Evolutionary conservation across 495 filamentous ascomycete species (phyloP).

Genomic region (Niebla homalea): DNA sequence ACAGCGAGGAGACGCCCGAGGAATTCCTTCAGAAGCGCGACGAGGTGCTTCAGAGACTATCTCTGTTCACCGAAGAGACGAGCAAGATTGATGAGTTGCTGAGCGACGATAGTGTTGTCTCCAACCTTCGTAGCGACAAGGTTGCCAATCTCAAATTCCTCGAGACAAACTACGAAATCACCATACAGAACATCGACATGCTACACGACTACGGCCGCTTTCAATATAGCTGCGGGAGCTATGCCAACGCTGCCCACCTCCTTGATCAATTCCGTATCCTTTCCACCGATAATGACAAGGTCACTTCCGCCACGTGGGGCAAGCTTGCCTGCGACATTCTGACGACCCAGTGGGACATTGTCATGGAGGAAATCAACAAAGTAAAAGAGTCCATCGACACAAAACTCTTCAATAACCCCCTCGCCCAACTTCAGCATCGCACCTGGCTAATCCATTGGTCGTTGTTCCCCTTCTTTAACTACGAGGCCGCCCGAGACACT

Average conservation of each 20-base stretch:
- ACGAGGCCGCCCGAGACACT: constrained; percentile 77
- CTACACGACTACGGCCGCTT: constrained; percentile 91
- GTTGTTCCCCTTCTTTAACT: constrained; percentile 97
- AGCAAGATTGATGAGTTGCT: constrained; percentile 73
- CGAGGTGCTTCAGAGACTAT: constrained; percentile 68
- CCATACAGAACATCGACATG: constrained; percentile 82
- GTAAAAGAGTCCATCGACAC: constrained; percentile 87
- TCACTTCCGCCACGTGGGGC: constrained; percentile 88
- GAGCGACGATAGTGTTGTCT: constrained; percentile 73
- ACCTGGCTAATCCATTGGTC: constrained; percentile 98
- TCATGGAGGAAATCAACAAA: constrained; percentile 91
- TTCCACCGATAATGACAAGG: constrained; percentile 95
- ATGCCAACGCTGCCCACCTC: constrained; percentile 70
- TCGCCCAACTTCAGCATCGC: constrained; percentile 86
- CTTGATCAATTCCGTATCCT: constrained; percentile 95
- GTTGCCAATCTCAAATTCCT: constrained; percentile 91
- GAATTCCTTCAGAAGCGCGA: constrained; percentile 82
- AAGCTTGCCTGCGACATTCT: constrained; percentile 90
- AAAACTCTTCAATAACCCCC: constrained; percentile 85
- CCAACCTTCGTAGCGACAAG: constrained; percentile 85
- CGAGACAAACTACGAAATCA: constrained; percentile 88
- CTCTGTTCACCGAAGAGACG: constrained; percentile 71
- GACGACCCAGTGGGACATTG: constrained; percentile 81
- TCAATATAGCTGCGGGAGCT: constrained; percentile 92
- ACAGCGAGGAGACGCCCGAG: constrained; percentile 60